Conservation (phyloP, 352 stramenopile genomes). For the Phytopythium oedochilum region DNA sequence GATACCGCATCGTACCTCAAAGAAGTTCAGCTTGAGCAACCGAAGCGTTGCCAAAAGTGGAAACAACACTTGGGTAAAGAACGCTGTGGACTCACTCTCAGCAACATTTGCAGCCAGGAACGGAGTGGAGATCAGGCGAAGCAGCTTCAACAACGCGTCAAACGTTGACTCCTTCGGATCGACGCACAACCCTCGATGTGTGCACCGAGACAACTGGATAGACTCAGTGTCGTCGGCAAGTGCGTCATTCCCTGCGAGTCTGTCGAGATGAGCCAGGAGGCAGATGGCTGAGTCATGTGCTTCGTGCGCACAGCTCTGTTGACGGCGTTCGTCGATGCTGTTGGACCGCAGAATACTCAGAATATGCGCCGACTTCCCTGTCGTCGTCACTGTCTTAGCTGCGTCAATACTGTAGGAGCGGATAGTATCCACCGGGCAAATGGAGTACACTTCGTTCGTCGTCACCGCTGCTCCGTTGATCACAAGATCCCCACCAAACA, state of each 20-base stretch:
- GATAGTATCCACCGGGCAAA: conserved; percentile 26
- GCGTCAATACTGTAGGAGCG: conserved; percentile 40
- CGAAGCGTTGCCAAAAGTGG: conserved; percentile 67
- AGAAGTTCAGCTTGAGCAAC: conserved; percentile 86
- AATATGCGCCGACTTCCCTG: conserved; percentile 46
- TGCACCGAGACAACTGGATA: conserved; percentile 74
- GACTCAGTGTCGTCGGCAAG: conserved; percentile 69
- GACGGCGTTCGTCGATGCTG: conserved; percentile 18
- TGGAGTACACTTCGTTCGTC: conserved; percentile 23
- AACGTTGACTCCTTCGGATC: conserved; percentile 76
- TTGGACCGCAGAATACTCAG: conserved; percentile 45
- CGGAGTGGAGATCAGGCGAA: conserved; percentile 27
- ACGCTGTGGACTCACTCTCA: conserved; percentile 12
- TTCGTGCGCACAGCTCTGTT: conserved; percentile 43
- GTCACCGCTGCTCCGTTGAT: conserved; percentile 15
- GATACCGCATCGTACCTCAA: conserved; percentile 47
- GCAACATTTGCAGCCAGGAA: conserved; percentile 17
- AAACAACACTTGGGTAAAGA: conserved; percentile 54
- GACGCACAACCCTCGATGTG: conserved; percentile 75
- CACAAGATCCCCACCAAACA: conserved; percentile 38
- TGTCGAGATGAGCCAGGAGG: conserved; percentile 73
- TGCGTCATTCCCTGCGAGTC: conserved; percentile 69
- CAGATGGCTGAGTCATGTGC: conserved; percentile 65
- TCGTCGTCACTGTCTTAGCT: conserved; percentile 44
- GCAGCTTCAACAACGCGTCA: conserved; percentile 43